Percentiles rank a stretch among this genome's conserved stretches.
Evolutionary conservation across 371 early-diverging fungal species (phyloP).

Genomic region (Massospora cicadina): DNA sequence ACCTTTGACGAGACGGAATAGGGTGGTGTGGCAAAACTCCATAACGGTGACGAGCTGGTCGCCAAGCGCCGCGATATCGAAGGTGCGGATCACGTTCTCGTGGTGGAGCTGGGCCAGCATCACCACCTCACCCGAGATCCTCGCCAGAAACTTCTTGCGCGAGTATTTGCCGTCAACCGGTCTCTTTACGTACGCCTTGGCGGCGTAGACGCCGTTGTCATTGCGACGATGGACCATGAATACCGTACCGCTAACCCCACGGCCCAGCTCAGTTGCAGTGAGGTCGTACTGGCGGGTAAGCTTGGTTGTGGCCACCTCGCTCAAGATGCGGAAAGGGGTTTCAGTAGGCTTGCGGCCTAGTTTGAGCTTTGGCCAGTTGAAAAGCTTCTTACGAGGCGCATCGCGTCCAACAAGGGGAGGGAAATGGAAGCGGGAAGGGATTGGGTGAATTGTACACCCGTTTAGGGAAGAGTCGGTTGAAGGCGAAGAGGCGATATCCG

Average conservation of each 20-base stretch:
- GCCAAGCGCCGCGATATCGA: background rate
- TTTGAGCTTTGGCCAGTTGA: background rate
- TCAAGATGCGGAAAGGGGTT: background rate
- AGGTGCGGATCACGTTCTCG: conserved; percentile 4
- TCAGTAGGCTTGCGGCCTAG: background rate
- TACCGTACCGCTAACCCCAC: conserved; percentile 6
- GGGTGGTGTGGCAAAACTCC: conserved; percentile 8
- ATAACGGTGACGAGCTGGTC: conserved; percentile 1
- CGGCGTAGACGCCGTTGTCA: background rate
- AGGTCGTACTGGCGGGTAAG: background rate
- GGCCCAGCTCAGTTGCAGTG: background rate
- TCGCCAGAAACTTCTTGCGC: background rate
- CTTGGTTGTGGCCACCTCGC: background rate
- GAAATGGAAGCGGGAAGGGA: conserved; percentile 10
- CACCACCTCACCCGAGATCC: conserved; percentile 1
- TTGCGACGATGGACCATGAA: background rate
- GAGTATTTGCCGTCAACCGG: background rate
- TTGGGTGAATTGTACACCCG: background rate
- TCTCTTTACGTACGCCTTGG: conserved; percentile 2
- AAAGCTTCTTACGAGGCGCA: background rate
- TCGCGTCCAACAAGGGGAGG: background rate
- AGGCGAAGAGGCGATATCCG: background rate
- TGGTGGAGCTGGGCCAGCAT: conserved; percentile 6
- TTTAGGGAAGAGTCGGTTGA: background rate
- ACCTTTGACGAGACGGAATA: background rate